Base-by-base conservation (phyloP, 768 basidiomycete genomes). In the Pleurotus tuoliensis region DNA sequence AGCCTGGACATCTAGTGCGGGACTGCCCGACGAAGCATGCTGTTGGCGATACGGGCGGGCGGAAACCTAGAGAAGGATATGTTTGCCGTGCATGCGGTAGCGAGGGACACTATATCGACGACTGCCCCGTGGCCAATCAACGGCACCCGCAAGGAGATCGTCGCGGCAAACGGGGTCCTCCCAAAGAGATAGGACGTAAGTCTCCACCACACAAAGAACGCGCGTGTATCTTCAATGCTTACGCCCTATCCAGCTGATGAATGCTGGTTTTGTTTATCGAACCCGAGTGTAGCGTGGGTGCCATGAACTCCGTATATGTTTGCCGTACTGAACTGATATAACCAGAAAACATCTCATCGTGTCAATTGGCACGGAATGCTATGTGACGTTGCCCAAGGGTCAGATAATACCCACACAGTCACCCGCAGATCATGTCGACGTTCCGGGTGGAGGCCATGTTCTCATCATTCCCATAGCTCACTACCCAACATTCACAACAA, bases 181-280 rank as follows among this genome's bases (percentile, higher is more conserved):
- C 75, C 41, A 94, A 84, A 71, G 92, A 94, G 67, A 92, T 95
- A 55, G 82, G 77, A 57, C 89, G 92, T 93, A 65, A 63, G 88
- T 75, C 34, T 12, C 44, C 38, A 22, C 39, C 0, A 37, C 22
- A 48, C 8, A 9, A n/a, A 48, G 20, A 27, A 41, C 47, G 41
- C 49, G 38, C 37, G 50, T 27, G 48, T 13, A 49, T 22, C 16
- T 2, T 48, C 47, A 41, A 39, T 61, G 30, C 18, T 56, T 25
- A 55, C 40, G 47, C 27, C 30, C 56, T 57, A 24, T 61, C 47
- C 66, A 92, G 92, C 93, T 62, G 90, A 90, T 56, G 91, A 94
- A 69, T 98, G 96, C 71, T 98, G 96, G 96, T 98, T 99, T 75
- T 99, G 97, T 69, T 71, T 99, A 53, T 95, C 93, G 41, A 98